Evolutionary conservation across 805 yeast genomes (phyloP).

Genomic region (Priceomyces medius): DNA sequence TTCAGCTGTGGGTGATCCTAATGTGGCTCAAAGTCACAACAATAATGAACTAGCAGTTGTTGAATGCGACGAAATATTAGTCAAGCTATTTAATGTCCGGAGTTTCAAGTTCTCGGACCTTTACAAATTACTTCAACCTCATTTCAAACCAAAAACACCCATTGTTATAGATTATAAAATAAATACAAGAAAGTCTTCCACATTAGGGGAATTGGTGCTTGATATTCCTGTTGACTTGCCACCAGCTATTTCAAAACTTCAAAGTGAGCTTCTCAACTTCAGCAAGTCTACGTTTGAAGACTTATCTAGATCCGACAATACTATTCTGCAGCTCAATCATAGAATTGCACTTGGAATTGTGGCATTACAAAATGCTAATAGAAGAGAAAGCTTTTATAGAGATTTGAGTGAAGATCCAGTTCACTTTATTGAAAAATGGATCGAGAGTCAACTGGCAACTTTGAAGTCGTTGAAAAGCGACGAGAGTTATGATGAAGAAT

Average conservation of each 20-base stretch:
- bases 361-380: slow-evolving; percentile 52
- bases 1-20: slow-evolving; percentile 14
- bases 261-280: slow-evolving; percentile 35
- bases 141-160: slow-evolving; percentile 81
- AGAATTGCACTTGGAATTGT: slow-evolving; percentile 51
- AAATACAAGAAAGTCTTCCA: slow-evolving; percentile 71
- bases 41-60: slow-evolving; percentile 36
- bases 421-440: slow-evolving; percentile 67
- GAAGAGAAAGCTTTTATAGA: slow-evolving; percentile 76
- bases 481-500: slow-evolving; percentile 84
- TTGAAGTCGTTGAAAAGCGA: slow-evolving; percentile 86
- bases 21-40: slow-evolving; percentile 19
- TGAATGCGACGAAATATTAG: slow-evolving; percentile 45
- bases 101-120: slow-evolving; percentile 69
- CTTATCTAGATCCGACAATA: slow-evolving; percentile 43
- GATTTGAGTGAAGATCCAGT: slow-evolving; percentile 77
- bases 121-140: slow-evolving; percentile 62
- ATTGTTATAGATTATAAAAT: slow-evolving; percentile 72
- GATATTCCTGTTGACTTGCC: slow-evolving; percentile 60
- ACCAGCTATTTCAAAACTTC: slow-evolving; percentile 34
- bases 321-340: slow-evolving; percentile 41
- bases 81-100: slow-evolving; percentile 46
- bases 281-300: slow-evolving; percentile 41
- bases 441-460: slow-evolving; percentile 78
- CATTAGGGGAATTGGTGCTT: slow-evolving; percentile 74